Percentiles rank a stretch among this genome's conserved stretches.
Conservation (phyloP, 2,329 filamentous ascomycete species). For the Ophiostoma himal-ulmi region DNA sequence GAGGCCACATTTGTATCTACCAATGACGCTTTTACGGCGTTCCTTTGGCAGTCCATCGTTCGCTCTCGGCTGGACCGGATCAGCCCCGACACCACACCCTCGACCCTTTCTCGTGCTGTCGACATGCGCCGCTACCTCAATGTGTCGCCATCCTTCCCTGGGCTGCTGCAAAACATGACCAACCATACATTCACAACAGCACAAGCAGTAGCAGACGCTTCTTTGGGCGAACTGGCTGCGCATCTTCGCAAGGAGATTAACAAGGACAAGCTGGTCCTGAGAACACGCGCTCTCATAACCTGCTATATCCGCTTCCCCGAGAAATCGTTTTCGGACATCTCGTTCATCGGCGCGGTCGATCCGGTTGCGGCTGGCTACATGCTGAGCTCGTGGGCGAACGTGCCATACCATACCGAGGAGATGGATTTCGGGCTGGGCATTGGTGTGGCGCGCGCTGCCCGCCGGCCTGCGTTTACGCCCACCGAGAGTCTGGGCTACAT, state of each 20-base stretch:
- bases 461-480: conserved; percentile 42
- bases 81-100: not conserved
- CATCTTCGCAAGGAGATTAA: not conserved
- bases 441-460: conserved; percentile 39
- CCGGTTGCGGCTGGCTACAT: not conserved
- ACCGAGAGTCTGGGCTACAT: conserved; percentile 47
- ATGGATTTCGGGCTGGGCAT: conserved; percentile 37
- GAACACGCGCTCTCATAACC: not conserved
- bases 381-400: not conserved
- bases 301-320: not conserved
- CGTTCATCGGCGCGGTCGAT: not conserved
- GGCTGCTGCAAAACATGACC: not conserved
- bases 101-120: not conserved
- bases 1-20: not conserved
- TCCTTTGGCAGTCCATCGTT: not conserved
- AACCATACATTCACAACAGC: not conserved
- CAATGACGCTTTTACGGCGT: not conserved
- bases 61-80: not conserved
- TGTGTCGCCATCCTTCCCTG: not conserved
- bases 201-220: not conserved
- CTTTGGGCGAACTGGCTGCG: not conserved
- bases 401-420: not conserved
- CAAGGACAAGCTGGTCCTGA: not conserved
- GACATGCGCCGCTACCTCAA: not conserved
- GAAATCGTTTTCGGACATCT: not conserved